Evolutionary conservation across 2,329 filamentous ascomycete species (phyloP).

Genomic region (Stromatinia cepivora): DNA sequence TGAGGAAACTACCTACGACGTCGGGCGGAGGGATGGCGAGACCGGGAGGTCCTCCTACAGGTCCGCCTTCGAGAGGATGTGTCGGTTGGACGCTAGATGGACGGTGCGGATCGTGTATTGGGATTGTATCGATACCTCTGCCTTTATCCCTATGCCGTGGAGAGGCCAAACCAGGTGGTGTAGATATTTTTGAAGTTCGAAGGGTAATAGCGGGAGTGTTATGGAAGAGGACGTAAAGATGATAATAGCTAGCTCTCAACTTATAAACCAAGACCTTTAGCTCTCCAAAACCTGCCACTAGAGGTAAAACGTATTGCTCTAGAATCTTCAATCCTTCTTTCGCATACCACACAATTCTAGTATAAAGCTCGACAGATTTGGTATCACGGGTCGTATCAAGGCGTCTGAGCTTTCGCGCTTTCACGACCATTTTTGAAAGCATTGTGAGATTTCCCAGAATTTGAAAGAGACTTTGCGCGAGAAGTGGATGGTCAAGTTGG

Average conservation of each 20-base stretch:
- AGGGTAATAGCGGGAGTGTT: slow-evolving; percentile 72
- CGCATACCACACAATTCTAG: slow-evolving; percentile 93
- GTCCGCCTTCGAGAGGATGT: slow-evolving; percentile 43
- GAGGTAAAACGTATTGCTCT: slow-evolving; percentile 83
- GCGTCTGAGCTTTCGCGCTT: slow-evolving; percentile 78
- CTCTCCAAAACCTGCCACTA: slow-evolving; percentile 75
- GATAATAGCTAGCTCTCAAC: slow-evolving; percentile 89
- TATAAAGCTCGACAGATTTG: slow-evolving; percentile 78
- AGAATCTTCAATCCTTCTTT: slow-evolving; percentile 87
- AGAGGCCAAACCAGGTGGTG: slow-evolving; percentile 41
- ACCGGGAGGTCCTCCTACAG: slow-evolving; percentile 48
- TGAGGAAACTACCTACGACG: slow-evolving; percentile 69
- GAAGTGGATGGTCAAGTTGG: slow-evolving; percentile 72
- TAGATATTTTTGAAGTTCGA: slow-evolving; percentile 42
- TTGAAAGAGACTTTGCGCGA: slow-evolving; percentile 84
- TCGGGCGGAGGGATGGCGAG: slow-evolving; percentile 42
- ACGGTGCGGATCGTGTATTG: slow-evolving; percentile 30
- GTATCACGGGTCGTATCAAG: slow-evolving; percentile 78
- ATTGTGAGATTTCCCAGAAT: slow-evolving; percentile 88
- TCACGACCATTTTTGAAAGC: slow-evolving; percentile 78
- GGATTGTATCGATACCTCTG: slow-evolving; percentile 35
- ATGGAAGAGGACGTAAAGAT: slow-evolving; percentile 95
- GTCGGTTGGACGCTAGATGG: slow-evolving; percentile 40
- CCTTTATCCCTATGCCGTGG: slow-evolving; percentile 38
- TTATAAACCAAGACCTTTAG: slow-evolving; percentile 90